phyloP scores from a whole-genome alignment of 306 rosid genomes.

The Quercus glauca region DNA sequence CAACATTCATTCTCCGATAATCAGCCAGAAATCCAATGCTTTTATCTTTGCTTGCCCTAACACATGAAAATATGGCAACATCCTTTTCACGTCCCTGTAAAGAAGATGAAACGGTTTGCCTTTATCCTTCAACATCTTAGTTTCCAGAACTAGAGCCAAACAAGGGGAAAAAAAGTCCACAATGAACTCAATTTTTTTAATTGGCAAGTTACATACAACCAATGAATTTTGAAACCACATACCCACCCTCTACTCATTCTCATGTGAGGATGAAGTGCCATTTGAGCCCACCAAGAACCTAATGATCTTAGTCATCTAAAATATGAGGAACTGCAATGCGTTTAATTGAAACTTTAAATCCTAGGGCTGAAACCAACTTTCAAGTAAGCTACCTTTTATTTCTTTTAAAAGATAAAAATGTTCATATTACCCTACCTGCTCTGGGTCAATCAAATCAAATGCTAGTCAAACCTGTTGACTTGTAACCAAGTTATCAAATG shows the following conservation, averaged over 20 bases:
- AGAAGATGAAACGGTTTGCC: background rate
- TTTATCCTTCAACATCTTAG: background rate
- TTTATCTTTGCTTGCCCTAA: slow-evolving; percentile 68
- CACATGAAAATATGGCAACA: slow-evolving; percentile 84
- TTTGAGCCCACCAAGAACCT: background rate
- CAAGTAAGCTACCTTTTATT: background rate
- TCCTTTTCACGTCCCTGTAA: slow-evolving; percentile 94
- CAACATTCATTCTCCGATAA: slow-evolving; percentile 83
- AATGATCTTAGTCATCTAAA: background rate
- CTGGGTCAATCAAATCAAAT: too few relatives aligned
- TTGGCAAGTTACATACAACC: too few relatives aligned
- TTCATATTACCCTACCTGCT: background rate
- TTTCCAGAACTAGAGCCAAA: background rate
- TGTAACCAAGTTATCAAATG: background rate
- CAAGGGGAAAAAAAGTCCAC: background rate
- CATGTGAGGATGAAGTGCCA: too few relatives aligned
- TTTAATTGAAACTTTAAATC: background rate
- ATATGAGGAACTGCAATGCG: background rate
- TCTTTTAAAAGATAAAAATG: background rate
- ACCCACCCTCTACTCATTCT: too few relatives aligned
- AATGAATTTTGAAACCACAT: too few relatives aligned
- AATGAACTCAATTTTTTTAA: background rate
- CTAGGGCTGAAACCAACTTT: background rate
- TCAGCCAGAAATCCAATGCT: slow-evolving; percentile 82
- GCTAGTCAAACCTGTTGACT: background rate